Evolutionary conservation across 306 rosid genomes (phyloP).

Genomic region (Astragalus glycyphyllos): DNA sequence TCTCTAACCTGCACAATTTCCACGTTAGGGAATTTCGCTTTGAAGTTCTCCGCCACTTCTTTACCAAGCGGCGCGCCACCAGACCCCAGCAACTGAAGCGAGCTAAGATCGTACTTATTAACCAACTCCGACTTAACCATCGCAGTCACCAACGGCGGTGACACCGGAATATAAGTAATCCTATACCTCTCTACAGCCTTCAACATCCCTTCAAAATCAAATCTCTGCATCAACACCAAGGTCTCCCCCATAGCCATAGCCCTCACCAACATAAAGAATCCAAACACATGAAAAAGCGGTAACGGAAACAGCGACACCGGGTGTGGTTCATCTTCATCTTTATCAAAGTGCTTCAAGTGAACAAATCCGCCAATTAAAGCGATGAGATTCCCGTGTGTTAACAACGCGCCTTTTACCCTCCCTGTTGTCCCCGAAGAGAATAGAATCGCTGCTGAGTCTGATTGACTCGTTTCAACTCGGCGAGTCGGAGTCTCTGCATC

Average conservation of each 20-base stretch:
- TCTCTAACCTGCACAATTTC: constrained; percentile 61
- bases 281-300: constrained; percentile 82
- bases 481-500: not conserved
- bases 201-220: constrained; percentile 70
- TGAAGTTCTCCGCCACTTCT: constrained; percentile 59
- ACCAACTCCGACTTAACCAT: constrained; percentile 69
- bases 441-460: constrained; percentile 72
- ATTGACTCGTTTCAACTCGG: constrained; percentile 49
- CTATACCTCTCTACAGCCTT: constrained; percentile 66
- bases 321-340: constrained; percentile 11
- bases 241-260: constrained; percentile 63
- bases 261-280: constrained; percentile 65
- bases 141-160: constrained; percentile 83
- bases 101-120: constrained; percentile 65
- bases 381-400: constrained; percentile 74
- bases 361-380: constrained; percentile 50
- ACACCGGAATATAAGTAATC: constrained; percentile 68
- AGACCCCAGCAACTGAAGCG: constrained; percentile 54
- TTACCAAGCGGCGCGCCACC: constrained; percentile 89
- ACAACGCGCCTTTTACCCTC: constrained; percentile 69
- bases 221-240: constrained; percentile 70
- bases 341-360: not conserved
- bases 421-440: constrained; percentile 95
- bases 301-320: constrained; percentile 54
- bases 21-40: constrained; percentile 57